Evolutionary conservation across 768 basidiomycete genomes (phyloP).

Genomic region (Psilocybe azurescens): DNA sequence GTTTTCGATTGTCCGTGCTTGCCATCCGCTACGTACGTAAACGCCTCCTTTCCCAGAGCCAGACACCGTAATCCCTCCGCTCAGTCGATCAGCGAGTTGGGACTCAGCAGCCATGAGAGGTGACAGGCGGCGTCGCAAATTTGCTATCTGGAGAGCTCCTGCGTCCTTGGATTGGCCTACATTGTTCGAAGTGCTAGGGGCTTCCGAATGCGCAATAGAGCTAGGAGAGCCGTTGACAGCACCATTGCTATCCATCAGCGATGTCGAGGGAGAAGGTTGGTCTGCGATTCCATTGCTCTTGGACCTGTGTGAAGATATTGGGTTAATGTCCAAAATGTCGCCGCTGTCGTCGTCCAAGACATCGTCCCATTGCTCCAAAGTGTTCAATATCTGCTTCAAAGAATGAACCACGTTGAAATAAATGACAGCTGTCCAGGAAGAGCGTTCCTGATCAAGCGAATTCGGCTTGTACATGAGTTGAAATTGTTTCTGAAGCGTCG

Average conservation of each 20-base stretch:
- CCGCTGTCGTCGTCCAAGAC: conserved; percentile 53
- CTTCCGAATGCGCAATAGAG: conserved; percentile 32
- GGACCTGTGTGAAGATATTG: conserved; percentile 30
- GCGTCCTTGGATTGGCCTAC: conserved; percentile 31
- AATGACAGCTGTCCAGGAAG: conserved; percentile 75
- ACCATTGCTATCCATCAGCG: conserved; percentile 33
- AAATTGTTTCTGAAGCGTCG: conserved; percentile 79
- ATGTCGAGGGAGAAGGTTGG: conserved; percentile 45
- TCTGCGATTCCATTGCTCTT: conserved; percentile 40
- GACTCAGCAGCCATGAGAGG: conserved; percentile 66
- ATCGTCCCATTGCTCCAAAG: conserved; percentile 68
- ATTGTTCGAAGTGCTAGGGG: conserved; percentile 32
- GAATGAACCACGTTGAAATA: conserved; percentile 80
- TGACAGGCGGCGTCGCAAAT: conserved; percentile 62
- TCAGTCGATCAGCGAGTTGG: conserved; percentile 72
- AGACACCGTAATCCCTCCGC: conserved; percentile 73
- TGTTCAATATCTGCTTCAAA: conserved; percentile 69
- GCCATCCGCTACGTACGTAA: conserved; percentile 84
- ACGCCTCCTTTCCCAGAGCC: conserved; percentile 80
- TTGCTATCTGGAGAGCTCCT: conserved; percentile 49
- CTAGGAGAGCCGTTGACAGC: conserved; percentile 28
- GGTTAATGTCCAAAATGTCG: conserved; percentile 31
- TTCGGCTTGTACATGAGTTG: conserved; percentile 82
- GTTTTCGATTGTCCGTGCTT: conserved; percentile 67
- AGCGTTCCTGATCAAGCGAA: conserved; percentile 69